Base-by-base conservation (phyloP, 148 eudicot species). In the Dianthus caryophyllus region DNA sequence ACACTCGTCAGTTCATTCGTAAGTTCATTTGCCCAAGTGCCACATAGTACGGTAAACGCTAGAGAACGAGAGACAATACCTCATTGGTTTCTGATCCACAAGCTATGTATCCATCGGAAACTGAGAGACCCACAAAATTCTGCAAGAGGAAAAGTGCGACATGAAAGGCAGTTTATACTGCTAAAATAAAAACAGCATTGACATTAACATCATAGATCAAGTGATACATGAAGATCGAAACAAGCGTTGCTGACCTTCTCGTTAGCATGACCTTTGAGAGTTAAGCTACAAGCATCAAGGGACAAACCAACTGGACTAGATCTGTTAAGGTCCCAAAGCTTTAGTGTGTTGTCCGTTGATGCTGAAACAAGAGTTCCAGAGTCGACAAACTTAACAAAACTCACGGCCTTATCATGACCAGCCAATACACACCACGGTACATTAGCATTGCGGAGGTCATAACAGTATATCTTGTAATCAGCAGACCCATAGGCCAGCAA, bases 31-130 rank as follows among this genome's bases (percentile, higher is more conserved):
- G 4, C 25, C 4, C 21, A 21, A 20, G 41, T 24, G 66, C 9
- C 47, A 22, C 38, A 63, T 61, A 7, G 26, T 25, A 61, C 61
- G 52, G 20, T 36, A 14, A 10, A 48, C 4, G 49, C 30, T 39
- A 7, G 38, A 39, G 21, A 14, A 22, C n/a, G 33, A 20, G 17
- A 50, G 47, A 14, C 8, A 48, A 24, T 60, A 87, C 98, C 96
- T 92, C 96, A 71, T 92, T 89, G 39, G 94, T 84, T 76, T 92
- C 98, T 33, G 98, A 92, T 65, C 98, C 98, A 70, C 98, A 92
- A 18, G 89, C 84, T 52, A 92, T 85, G 72, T 89, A 92, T 49
- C 96, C 98, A 71, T 92, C 89, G 47, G 82, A 75, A 65, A 85
- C 98, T 18, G 96, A 85, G 70, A 92, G 73, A 38, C 98, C 98